Conservation (phyloP, 2,329 filamentous ascomycete species). For the Gremmenia infestans region DNA sequence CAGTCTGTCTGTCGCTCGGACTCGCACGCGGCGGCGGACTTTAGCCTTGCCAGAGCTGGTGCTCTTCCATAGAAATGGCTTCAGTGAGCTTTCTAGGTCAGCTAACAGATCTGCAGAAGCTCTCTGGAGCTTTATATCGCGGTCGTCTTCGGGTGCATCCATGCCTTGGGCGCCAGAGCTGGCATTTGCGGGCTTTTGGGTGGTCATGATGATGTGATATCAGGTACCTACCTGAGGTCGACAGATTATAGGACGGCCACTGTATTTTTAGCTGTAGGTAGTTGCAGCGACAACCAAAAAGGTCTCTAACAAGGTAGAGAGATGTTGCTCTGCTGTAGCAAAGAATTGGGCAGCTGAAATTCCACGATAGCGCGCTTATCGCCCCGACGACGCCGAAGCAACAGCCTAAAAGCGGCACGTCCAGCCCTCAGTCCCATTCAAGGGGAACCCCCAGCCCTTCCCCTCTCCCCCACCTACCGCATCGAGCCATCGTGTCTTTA, state of each 20-base stretch:
- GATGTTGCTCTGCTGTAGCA: no score
- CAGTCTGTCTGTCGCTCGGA: constrained; percentile 44
- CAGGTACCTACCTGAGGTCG: neutral
- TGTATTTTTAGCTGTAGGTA: neutral
- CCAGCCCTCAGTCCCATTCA: no score
- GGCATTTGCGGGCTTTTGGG: neutral
- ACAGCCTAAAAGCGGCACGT: no score
- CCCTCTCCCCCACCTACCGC: no score
- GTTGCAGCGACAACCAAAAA: no score
- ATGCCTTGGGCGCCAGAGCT: neutral
- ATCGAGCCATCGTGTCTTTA: no score
- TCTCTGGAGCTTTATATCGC: constrained; percentile 58
- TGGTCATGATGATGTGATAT: neutral
- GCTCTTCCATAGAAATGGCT: constrained; percentile 47
- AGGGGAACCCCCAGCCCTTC: no score
- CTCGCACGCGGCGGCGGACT: constrained; percentile 46
- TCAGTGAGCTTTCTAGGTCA: constrained; percentile 52
- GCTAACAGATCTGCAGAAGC: constrained; percentile 53
- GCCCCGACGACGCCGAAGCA: no score
- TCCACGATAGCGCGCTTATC: no score
- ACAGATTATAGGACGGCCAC: neutral
- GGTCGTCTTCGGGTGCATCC: constrained; percentile 10
- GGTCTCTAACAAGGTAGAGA: no score
- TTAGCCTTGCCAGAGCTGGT: constrained; percentile 39
- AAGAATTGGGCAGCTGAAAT: no score